Evolutionary conservation across 176 grass and related monocot species (phyloP).

Genomic region (Musa acuminata): DNA sequence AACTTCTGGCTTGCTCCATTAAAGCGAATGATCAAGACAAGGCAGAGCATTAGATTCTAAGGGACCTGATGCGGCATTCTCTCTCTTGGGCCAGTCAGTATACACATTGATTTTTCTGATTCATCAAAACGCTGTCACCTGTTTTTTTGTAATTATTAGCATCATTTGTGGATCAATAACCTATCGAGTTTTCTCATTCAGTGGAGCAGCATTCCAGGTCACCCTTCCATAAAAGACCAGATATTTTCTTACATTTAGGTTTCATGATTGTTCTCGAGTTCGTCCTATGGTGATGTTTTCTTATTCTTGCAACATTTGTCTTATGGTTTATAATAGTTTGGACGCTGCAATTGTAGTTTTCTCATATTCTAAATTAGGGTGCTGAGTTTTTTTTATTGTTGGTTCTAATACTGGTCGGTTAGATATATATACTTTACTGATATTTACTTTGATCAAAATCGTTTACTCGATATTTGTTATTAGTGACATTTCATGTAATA

Average conservation of each 20-base stretch:
- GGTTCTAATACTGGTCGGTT: no score
- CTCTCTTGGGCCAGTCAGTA: slow-evolving; percentile 27
- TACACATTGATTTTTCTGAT: slow-evolving; percentile 26
- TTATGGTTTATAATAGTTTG: background rate
- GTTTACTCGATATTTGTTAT: no score
- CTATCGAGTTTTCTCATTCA: background rate
- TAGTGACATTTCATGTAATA: no score
- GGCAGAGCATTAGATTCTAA: slow-evolving; percentile 62
- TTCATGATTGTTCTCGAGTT: background rate
- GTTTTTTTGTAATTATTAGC: background rate
- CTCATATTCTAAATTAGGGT: background rate
- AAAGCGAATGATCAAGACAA: slow-evolving; percentile 89
- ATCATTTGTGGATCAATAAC: slow-evolving; percentile 1
- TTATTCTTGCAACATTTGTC: background rate
- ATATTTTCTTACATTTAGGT: background rate
- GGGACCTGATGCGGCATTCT: slow-evolving; percentile 12
- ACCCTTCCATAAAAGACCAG: slow-evolving; percentile 10
- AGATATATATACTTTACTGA: no score
- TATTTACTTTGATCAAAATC: no score
- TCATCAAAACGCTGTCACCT: background rate
- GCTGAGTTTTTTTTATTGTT: background rate
- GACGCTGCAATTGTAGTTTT: background rate
- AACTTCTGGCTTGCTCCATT: slow-evolving; percentile 88
- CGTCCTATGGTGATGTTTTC: background rate
- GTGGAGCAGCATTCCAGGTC: background rate